Percentiles rank a stretch among this genome's conserved stretches.
These are phyloP conservation scores for Hortiboletus campestris DNA, from an alignment of 768 basidiomycete genomes.

Conservation along the genomic window DNA sequence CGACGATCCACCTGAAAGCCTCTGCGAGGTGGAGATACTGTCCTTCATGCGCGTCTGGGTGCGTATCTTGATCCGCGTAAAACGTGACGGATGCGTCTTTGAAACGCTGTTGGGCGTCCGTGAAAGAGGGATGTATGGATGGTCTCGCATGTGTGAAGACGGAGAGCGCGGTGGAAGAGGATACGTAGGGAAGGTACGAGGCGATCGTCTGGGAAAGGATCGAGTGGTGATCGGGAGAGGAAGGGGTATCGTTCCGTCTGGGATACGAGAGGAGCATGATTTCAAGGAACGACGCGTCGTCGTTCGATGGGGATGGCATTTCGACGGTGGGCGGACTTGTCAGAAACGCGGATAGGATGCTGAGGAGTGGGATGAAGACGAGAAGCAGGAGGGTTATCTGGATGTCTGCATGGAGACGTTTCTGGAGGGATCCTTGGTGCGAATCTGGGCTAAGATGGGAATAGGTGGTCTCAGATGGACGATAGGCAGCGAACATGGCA, in stretches of 20 bases:
- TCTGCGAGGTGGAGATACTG: constrained; percentile 44
- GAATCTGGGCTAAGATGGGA: neutral
- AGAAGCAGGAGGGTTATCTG: constrained; percentile 22
- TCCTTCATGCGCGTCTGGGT: constrained; percentile 21
- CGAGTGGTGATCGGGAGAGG: constrained; percentile 12
- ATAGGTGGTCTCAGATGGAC: neutral
- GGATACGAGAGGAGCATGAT: constrained; percentile 42
- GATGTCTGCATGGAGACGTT: constrained; percentile 14
- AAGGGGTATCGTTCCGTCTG: constrained; percentile 32
- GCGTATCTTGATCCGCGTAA: constrained; percentile 31
- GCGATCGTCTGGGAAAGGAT: constrained; percentile 37
- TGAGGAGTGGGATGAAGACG: constrained; percentile 5
- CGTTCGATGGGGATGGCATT: constrained; percentile 16
- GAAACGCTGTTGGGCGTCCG: constrained; percentile 25
- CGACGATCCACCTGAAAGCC: constrained; percentile 37
- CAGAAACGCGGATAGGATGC: neutral
- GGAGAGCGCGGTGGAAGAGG: constrained; percentile 30
- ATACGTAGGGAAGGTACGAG: constrained; percentile 37
- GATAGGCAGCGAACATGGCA: neutral
- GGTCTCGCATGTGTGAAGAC: constrained; percentile 38
- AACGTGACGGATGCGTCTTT: constrained; percentile 23
- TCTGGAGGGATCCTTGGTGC: neutral
- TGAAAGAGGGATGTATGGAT: constrained; percentile 32
- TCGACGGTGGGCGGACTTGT: neutral
- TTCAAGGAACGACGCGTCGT: constrained; percentile 34